A percentile compares a stretch with the other conserved stretches of the same genome.
Evolutionary conservation across 495 filamentous ascomycete species (phyloP).

Genomic region (Aspergillus mulundensis): DNA sequence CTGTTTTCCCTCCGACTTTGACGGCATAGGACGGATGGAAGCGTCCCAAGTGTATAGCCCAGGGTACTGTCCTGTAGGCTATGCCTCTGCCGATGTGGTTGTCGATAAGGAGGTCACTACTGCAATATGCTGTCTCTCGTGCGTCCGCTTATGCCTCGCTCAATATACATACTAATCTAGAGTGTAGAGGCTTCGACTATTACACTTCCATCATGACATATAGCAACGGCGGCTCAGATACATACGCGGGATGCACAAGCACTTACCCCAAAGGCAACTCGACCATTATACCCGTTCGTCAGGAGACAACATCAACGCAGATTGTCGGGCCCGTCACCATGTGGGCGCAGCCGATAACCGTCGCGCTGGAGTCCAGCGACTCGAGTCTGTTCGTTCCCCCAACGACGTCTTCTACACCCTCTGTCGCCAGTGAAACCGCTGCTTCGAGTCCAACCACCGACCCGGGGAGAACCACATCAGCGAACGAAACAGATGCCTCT

Average conservation of each 20-base stretch:
- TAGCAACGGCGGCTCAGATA: background rate
- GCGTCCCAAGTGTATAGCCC: conserved; percentile 13
- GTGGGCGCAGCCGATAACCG: conserved; percentile 23
- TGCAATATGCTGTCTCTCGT: conserved; percentile 21
- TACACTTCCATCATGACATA: background rate
- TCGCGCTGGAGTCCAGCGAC: conserved; percentile 10
- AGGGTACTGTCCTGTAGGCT: conserved; percentile 19
- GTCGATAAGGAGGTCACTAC: conserved; percentile 9
- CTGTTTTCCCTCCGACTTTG: conserved; percentile 18
- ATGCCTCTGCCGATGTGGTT: conserved; percentile 16
- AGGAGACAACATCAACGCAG: conserved; percentile 6
- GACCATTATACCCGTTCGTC: conserved; percentile 12
- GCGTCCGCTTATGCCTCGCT: background rate
- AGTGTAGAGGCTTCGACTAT: conserved; percentile 2
- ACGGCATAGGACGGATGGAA: background rate
- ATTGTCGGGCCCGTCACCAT: conserved; percentile 23
- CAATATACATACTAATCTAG: background rate
- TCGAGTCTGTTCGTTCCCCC: conserved; percentile 7
- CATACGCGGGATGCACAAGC: conserved; percentile 11
- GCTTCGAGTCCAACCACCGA: background rate
- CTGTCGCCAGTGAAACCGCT: background rate
- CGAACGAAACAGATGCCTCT: background rate
- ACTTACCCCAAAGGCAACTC: background rate
- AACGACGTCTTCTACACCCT: background rate
- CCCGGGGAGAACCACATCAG: background rate